Base-by-base conservation (phyloP, 441 rosid species). In the Adansonia rubrostipa region DNA sequence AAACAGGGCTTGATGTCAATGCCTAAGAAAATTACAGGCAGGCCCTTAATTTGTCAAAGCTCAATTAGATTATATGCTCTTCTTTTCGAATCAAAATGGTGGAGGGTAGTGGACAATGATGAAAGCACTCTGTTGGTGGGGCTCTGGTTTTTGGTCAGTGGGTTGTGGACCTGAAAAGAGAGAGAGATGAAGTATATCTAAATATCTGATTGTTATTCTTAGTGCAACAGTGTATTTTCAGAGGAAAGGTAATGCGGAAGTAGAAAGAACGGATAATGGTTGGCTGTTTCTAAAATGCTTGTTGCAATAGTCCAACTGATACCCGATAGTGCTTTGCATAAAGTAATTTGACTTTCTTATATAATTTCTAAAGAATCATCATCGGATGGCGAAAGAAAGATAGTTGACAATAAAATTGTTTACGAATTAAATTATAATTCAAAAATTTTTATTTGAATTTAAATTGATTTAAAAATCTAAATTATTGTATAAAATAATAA, bases 91-190 rank as follows among this genome's bases (percentile, higher is more conserved):
- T n/a, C 62, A 57, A 64, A 64, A 73, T 79, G 78, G 83, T 57
- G 80, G 86, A 19, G 88, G 82, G 4, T 76, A 81, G 93, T 90
- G 93, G 95, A 86, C 83, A 81, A 87, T 88, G 96, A 85, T 86
- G 90, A 83, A 84, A 85, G 86, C 90, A 78, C 79, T 84, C 84
- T 88, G 74, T 47, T 84, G 75, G 89, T 85, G 91, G 87, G 89
- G 74, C 84, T 81, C 73, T 84, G 79, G 69, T 83, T 83, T 87
- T 85, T 78, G 78, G 76, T 86, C n/a, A 90, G 94, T 94, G 96
- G 90, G 82, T 51, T 82, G 94, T 87, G 92, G 94, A 78, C 94
- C 91, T 86, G 77, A 70, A 78, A 86, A 85, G 81, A 81, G 86
- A 75, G 86, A 75, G 76, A 9, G 76, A 76, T 61, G 24, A 50